Percentiles rank a stretch among this genome's conserved stretches.
These are phyloP conservation scores for Fraxinus latifolia DNA, from an alignment of 305 asterid genomes.

Conservation along the genomic window DNA sequence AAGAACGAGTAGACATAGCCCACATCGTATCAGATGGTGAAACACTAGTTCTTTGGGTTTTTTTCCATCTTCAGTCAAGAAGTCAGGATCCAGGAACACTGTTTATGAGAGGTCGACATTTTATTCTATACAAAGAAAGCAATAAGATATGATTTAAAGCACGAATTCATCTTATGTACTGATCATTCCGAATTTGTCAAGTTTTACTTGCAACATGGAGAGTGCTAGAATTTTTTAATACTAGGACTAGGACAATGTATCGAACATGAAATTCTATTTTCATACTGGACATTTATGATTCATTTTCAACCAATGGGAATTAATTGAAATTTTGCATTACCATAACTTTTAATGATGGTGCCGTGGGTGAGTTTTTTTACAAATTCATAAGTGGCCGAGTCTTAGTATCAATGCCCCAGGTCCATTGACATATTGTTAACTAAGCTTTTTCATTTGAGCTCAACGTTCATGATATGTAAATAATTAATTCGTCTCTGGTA, in stretches of 20 bases:
- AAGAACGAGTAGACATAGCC: neutral
- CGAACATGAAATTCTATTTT: neutral
- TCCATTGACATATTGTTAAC: neutral
- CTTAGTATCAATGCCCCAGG: neutral
- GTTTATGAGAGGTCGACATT: neutral
- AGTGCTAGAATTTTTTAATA: neutral
- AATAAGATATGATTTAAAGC: neutral
- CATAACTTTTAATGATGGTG: neutral
- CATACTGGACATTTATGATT: neutral
- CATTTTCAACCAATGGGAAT: neutral
- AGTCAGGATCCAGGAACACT: neutral
- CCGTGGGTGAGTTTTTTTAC: neutral
- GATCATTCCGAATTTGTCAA: neutral
- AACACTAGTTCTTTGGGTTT: neutral
- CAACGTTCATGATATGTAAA: neutral
- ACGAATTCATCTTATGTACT: neutral
- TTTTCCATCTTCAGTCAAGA: neutral
- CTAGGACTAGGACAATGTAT: neutral
- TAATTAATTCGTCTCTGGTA: neutral
- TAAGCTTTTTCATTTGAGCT: neutral
- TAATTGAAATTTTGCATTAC: neutral
- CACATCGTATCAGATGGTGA: neutral
- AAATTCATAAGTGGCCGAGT: neutral
- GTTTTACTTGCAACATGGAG: neutral
- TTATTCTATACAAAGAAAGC: neutral